These are phyloP conservation scores for Mycena olivaceomarginata DNA, from an alignment of 768 basidiomycete genomes.

Conservation along the genomic window DNA sequence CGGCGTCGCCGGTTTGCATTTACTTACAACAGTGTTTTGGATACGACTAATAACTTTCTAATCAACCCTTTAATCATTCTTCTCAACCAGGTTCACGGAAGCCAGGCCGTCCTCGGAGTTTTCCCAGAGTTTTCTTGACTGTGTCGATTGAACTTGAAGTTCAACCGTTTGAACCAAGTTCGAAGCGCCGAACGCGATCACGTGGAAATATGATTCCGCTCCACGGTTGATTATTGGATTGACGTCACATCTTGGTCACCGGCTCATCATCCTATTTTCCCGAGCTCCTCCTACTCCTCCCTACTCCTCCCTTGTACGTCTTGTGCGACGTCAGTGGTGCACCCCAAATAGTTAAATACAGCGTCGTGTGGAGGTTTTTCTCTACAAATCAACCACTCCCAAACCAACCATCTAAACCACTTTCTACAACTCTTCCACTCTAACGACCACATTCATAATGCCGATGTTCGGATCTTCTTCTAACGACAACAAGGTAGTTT, in stretches of 20 bases:
- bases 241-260: not conserved
- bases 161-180: not conserved
- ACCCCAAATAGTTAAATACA: conserved; percentile 3
- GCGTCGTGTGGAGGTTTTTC: not conserved
- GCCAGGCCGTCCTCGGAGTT: too few species aligned
- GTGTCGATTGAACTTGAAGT: not conserved
- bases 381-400: not conserved
- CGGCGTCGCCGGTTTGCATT: not conserved
- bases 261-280: not conserved
- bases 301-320: not conserved
- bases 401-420: not conserved
- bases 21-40: too few species aligned
- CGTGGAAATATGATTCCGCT: not conserved
- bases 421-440: conserved; percentile 1
- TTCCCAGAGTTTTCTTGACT: not conserved
- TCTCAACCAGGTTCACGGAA: too few species aligned
- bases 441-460: conserved; percentile 18
- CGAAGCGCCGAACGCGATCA: not conserved
- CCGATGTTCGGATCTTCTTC: conserved; percentile 30
- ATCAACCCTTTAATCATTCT: too few species aligned
- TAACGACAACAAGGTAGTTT: conserved; percentile 29
- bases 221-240: not conserved
- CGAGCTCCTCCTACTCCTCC: not conserved
- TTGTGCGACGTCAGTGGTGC: conserved; percentile 30
- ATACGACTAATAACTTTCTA: too few species aligned